These are phyloP conservation scores for Naganishia sp. DNA, from an alignment of 1,284 basidiomycete species.

Conservation along the genomic window DNA sequence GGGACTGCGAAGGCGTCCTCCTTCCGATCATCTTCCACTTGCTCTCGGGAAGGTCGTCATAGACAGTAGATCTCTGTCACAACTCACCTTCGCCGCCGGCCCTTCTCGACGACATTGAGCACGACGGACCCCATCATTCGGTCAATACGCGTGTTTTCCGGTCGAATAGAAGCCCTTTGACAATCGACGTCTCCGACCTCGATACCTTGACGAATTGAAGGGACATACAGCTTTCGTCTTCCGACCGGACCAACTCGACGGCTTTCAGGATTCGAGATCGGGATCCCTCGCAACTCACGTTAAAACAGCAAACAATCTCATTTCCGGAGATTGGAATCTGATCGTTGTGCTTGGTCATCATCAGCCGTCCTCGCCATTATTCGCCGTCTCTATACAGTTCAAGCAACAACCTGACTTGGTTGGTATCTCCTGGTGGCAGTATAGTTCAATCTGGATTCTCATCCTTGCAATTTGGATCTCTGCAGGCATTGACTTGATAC, in stretches of 20 bases:
- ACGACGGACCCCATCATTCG: constrained; percentile 2
- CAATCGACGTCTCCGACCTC: constrained; percentile 2
- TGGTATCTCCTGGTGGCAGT: constrained; percentile 3
- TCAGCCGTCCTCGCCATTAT: constrained; percentile 13
- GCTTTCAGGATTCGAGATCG: neutral
- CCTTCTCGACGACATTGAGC: neutral
- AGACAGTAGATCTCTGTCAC: constrained; percentile 14
- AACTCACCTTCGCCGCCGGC: neutral
- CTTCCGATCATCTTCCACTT: constrained; percentile 7
- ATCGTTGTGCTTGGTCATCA: constrained; percentile 23
- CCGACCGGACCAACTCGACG: neutral
- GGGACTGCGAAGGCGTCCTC: neutral
- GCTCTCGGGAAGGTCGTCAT: constrained; percentile 12
- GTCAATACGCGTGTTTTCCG: constrained; percentile 16
- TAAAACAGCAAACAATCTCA: neutral
- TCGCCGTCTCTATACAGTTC: neutral
- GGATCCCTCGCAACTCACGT: neutral
- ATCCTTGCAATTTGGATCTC: constrained; percentile 9
- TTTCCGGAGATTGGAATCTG: neutral
- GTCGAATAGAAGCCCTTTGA: constrained; percentile 21
- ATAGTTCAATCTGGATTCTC: neutral
- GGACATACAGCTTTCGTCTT: neutral
- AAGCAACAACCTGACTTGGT: neutral
- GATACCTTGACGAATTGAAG: constrained; percentile 1
- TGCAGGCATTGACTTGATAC: constrained; percentile 1